Conservation (phyloP, 306 rosid genomes). For the Vigna mungo region DNA sequence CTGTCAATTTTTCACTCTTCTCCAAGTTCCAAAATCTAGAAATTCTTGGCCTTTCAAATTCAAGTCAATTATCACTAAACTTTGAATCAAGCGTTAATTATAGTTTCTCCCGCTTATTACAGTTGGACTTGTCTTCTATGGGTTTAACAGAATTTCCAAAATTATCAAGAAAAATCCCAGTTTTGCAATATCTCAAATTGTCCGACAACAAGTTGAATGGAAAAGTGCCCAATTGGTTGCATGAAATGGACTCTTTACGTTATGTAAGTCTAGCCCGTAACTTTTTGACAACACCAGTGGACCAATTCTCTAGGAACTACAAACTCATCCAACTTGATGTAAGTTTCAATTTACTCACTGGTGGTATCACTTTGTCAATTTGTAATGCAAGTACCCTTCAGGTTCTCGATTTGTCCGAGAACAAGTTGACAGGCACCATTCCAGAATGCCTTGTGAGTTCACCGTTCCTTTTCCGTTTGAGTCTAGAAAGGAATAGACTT, state of each 20-base stretch:
- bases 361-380: neutral
- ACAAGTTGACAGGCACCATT: constrained; percentile 18
- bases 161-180: neutral
- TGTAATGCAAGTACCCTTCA: neutral
- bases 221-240: constrained; percentile 36
- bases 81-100: neutral
- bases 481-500: constrained; percentile 44
- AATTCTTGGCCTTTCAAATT: neutral
- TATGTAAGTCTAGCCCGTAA: fast-evolving
- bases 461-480: constrained; percentile 13
- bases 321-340: neutral
- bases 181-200: neutral
- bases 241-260: neutral
- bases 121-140: neutral
- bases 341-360: neutral
- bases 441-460: constrained; percentile 43
- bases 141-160: neutral
- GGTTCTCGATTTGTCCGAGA: neutral
- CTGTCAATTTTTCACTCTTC: neutral
- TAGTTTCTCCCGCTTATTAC: neutral
- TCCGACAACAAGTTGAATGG: constrained; percentile 25
- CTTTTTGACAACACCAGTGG: neutral
- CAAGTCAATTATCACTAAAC: neutral
- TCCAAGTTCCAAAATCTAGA: neutral
- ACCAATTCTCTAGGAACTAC: neutral